Conservation (phyloP, 441 rosid species). For the Erysimum cheiri region DNA sequence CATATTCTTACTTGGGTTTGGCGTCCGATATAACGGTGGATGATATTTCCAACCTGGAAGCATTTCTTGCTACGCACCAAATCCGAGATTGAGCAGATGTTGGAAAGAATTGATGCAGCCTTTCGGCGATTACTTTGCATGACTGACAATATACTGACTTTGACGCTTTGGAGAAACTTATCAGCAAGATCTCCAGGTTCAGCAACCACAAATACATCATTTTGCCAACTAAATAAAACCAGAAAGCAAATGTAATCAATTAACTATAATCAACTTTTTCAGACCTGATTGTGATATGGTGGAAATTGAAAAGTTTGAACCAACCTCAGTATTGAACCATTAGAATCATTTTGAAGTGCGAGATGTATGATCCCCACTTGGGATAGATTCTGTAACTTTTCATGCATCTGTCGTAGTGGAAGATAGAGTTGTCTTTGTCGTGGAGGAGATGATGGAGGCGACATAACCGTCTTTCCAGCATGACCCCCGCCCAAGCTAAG, state of each 20-base stretch:
- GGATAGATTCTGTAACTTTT: constrained; percentile 84
- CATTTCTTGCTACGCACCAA: constrained; percentile 67
- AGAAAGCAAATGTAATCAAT: background rate
- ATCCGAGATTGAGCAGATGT: constrained; percentile 75
- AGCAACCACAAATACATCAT: constrained; percentile 96
- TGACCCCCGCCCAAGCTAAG: constrained; percentile 86
- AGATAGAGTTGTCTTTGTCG: constrained; percentile 70
- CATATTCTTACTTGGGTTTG: constrained; percentile 74
- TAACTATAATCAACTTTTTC: background rate
- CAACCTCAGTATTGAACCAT: constrained; percentile 87
- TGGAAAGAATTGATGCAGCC: constrained; percentile 65
- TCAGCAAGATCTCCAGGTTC: constrained; percentile 97
- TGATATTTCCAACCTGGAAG: constrained; percentile 88
- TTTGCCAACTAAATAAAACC: constrained; percentile 68
- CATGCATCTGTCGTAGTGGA: constrained; percentile 82
- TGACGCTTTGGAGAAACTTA: constrained; percentile 84
- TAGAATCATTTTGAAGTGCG: constrained; percentile 85
- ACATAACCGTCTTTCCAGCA: constrained; percentile 56
- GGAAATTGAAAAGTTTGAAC: constrained; percentile 34
- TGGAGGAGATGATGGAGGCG: constrained; percentile 85
- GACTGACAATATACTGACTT: constrained; percentile 73
- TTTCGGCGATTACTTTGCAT: constrained; percentile 58
- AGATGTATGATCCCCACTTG: constrained; percentile 95
- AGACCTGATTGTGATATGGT: background rate
- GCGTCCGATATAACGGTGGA: constrained; percentile 88